phyloP scores from a whole-genome alignment of 169 alveolate species.

The Perkinsus chesapeaki region DNA sequence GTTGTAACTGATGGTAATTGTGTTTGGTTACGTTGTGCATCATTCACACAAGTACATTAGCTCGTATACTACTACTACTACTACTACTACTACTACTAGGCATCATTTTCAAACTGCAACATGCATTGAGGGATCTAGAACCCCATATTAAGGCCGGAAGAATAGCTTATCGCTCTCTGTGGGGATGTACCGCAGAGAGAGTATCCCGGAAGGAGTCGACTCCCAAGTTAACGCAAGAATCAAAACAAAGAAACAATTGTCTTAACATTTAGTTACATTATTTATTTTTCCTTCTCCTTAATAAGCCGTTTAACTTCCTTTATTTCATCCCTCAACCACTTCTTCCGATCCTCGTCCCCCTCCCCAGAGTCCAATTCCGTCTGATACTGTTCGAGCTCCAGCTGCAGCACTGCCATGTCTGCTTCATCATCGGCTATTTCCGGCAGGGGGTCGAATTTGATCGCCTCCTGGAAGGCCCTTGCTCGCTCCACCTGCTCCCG shows the following conservation, averaged over 20 bases:
- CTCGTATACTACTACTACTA: no score
- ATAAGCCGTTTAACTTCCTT: not conserved
- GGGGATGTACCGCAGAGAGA: no score
- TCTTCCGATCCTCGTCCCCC: not conserved
- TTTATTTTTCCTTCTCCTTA: not conserved
- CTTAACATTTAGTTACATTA: not conserved
- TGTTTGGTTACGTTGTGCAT: no score
- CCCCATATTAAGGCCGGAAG: no score
- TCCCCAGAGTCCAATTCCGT: not conserved
- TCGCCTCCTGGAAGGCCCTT: not conserved
- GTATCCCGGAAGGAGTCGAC: no score
- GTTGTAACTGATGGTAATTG: no score
- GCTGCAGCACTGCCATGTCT: not conserved
- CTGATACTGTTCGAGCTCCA: not conserved
- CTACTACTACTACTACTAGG: no score
- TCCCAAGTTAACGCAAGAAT: no score
- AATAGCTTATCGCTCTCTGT: no score
- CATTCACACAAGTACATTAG: no score
- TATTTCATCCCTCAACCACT: not conserved
- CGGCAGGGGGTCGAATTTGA: not conserved
- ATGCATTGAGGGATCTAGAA: no score
- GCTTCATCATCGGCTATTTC: not conserved
- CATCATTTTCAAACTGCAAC: no score
- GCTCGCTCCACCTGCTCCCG: not conserved
- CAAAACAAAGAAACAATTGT: not conserved